phyloP scores from a whole-genome alignment of 2,329 filamentous ascomycete genomes.

The Pseudogymnoascus sp. region DNA sequence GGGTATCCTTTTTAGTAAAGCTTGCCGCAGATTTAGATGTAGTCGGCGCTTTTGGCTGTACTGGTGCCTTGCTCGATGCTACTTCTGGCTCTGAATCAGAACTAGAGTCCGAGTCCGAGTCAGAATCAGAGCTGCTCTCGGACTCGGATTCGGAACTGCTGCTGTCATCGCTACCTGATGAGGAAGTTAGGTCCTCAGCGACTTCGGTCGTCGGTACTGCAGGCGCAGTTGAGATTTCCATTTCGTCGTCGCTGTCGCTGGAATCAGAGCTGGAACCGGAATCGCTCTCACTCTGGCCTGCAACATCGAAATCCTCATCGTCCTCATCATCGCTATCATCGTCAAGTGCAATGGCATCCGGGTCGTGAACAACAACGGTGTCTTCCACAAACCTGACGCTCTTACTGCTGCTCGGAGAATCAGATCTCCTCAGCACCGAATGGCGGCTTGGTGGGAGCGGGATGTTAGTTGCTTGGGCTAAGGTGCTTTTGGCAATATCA shows the following conservation, averaged over 20 bases:
- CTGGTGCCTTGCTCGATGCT: conserved; percentile 27
- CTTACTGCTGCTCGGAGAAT: conserved; percentile 19
- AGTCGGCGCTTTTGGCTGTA: background rate
- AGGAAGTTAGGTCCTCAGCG: background rate
- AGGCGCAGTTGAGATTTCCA: background rate
- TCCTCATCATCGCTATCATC: conserved; percentile 19
- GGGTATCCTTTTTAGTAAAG: background rate
- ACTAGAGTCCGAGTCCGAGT: conserved; percentile 12
- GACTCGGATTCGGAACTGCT: conserved; percentile 13
- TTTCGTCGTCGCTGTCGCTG: background rate
- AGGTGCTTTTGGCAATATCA: conserved; percentile 18
- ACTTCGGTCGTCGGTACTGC: background rate
- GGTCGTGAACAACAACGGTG: conserved; percentile 14
- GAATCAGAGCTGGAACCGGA: background rate
- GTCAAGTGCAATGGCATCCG: conserved; percentile 23
- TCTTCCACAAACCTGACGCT: conserved; percentile 19
- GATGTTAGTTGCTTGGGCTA: background rate
- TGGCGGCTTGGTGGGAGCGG: conserved; percentile 10
- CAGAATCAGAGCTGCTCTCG: conserved; percentile 24
- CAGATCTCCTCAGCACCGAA: conserved; percentile 14
- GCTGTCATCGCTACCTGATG: conserved; percentile 14
- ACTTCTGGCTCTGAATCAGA: conserved; percentile 33
- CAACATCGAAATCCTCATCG: conserved; percentile 12
- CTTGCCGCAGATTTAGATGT: background rate
- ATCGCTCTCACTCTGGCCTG: background rate